Evolutionary conservation across 371 early-diverging fungal species (phyloP).

Genomic region (Basidiobolus meristosporus): DNA sequence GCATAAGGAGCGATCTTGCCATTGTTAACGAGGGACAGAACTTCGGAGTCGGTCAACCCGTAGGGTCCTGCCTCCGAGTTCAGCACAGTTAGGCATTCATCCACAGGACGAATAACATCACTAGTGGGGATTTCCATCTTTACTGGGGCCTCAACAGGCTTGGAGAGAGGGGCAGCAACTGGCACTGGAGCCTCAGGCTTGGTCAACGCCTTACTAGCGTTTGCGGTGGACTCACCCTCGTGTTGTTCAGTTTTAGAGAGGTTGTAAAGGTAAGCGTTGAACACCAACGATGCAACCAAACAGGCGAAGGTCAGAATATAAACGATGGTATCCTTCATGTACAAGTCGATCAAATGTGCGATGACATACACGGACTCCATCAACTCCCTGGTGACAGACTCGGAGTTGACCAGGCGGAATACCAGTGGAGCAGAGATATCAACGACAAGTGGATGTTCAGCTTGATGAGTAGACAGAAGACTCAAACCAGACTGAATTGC

Average conservation of each 20-base stretch:
- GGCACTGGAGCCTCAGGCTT: neutral
- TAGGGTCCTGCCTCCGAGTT: constrained; percentile 18
- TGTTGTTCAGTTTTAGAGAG: too few relatives aligned
- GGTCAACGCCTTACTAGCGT: constrained; percentile 13
- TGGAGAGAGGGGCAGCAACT: constrained; percentile 1
- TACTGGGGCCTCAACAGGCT: constrained; percentile 4
- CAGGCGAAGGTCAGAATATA: constrained; percentile 23
- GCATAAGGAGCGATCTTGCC: constrained; percentile 66
- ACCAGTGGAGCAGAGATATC: constrained; percentile 36
- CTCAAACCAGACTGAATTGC: too few relatives aligned
- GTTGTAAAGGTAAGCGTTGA: constrained; percentile 44
- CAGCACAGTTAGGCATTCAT: constrained; percentile 36
- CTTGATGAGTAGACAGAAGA: neutral
- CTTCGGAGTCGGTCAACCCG: constrained; percentile 46
- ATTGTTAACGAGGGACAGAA: constrained; percentile 43
- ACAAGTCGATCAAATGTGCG: too few relatives aligned
- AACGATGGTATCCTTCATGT: too few relatives aligned
- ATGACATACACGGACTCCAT: too few relatives aligned
- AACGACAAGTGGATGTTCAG: constrained; percentile 10
- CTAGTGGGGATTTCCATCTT: neutral
- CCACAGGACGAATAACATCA: constrained; percentile 27
- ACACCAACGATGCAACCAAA: constrained; percentile 29
- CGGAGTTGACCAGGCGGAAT: constrained; percentile 21
- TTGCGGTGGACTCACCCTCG: constrained; percentile 33
- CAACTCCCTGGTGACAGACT: constrained; percentile 11